These are phyloP conservation scores for Cladorrhinum sp. DNA, from an alignment of 2,329 filamentous ascomycete genomes.

Conservation along the genomic window DNA sequence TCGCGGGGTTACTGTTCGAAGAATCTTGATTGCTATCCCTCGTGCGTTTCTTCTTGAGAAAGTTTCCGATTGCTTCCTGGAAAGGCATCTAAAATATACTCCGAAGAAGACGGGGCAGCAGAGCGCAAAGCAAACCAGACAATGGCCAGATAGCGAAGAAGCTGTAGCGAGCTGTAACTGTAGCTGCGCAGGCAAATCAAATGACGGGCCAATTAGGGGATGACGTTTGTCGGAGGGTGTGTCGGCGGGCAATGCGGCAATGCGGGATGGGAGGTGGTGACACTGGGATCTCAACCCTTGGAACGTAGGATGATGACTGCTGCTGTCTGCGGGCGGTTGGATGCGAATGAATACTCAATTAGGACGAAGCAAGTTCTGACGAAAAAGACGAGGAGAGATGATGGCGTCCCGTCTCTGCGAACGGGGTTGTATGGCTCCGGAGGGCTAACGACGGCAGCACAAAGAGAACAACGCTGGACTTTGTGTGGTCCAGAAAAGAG, in stretches of 20 bases:
- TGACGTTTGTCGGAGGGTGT: slow-evolving; percentile 14
- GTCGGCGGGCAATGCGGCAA: slow-evolving; percentile 8
- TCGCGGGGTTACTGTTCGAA: slow-evolving; percentile 63
- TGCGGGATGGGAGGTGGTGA: slow-evolving; percentile 9
- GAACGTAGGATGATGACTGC: neutral
- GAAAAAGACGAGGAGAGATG: neutral
- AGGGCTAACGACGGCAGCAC: slow-evolving; percentile 2
- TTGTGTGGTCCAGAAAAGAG: neutral
- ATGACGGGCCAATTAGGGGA: slow-evolving; percentile 24
- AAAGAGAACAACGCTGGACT: slow-evolving; percentile 6
- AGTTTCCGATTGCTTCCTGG: slow-evolving; percentile 58
- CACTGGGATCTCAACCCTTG: slow-evolving; percentile 6
- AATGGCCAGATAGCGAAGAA: neutral
- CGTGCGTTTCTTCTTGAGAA: slow-evolving; percentile 98
- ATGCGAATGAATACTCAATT: neutral
- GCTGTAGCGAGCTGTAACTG: slow-evolving; percentile 12
- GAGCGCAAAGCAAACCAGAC: neutral
- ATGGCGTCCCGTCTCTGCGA: neutral
- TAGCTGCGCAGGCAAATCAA: slow-evolving; percentile 26
- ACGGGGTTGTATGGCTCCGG: slow-evolving; percentile 1
- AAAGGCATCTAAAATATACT: slow-evolving; percentile 70
- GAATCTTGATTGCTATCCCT: slow-evolving; percentile 79
- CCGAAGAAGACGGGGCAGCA: slow-evolving; percentile 18
- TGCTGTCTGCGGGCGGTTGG: neutral
- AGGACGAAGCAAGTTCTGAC: neutral